phyloP scores from a whole-genome alignment of 257 asterid species.

The Euphrasia confusa region DNA sequence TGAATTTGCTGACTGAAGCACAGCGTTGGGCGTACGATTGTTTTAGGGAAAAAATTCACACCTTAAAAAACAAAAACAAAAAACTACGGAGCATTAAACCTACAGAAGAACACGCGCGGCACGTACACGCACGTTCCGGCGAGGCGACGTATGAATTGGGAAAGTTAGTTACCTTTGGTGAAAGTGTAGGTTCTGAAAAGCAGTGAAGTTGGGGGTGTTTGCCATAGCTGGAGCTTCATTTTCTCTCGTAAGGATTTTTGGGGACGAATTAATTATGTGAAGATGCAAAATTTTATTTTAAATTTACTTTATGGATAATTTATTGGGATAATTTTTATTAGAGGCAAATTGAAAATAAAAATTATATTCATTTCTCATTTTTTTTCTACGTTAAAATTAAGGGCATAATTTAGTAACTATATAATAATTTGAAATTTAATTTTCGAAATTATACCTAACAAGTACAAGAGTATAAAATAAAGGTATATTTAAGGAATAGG shows the following conservation, averaged over 20 bases:
- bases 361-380: too few species aligned
- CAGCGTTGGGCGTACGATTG: constrained; percentile 28
- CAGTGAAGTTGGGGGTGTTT: constrained; percentile 38
- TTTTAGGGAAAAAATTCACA: constrained; percentile 37
- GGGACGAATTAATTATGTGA: too few species aligned
- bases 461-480: too few species aligned
- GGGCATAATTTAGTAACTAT: too few species aligned
- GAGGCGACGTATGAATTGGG: neutral
- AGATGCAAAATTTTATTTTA: too few species aligned
- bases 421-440: too few species aligned
- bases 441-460: too few species aligned
- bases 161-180: constrained; percentile 32
- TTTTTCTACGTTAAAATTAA: too few species aligned
- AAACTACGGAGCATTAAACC: neutral
- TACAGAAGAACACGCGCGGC: neutral
- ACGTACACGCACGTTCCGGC: neutral
- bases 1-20: constrained; percentile 69
- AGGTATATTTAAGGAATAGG: too few species aligned
- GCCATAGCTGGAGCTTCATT: constrained; percentile 62
- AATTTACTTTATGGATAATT: too few species aligned
- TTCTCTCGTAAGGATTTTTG: constrained; percentile 9
- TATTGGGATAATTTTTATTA: too few species aligned
- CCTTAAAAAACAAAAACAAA: constrained; percentile 28
- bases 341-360: too few species aligned
- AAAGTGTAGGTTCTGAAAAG: constrained; percentile 36